Conservation (phyloP, 1,284 basidiomycete genomes). For the Coniferiporia weirii region DNA sequence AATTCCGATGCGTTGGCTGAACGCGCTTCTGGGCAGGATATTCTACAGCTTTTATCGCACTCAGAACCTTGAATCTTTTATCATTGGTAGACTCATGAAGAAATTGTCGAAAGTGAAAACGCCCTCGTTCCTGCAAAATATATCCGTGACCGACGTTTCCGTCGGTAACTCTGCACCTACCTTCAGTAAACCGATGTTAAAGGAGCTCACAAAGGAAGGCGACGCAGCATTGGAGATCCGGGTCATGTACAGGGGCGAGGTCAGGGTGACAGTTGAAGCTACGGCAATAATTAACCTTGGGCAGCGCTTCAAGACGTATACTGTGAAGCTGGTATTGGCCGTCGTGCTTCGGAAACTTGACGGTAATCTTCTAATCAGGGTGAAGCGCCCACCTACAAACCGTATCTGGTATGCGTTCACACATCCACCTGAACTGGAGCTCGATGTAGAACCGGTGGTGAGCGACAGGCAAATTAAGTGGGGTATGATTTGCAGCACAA, state of each 20-base stretch:
- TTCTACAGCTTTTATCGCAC: constrained; percentile 93
- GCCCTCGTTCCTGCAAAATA: constrained; percentile 80
- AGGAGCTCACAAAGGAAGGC: constrained; percentile 89
- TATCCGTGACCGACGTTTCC: constrained; percentile 85
- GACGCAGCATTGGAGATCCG: constrained; percentile 88
- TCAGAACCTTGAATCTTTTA: constrained; percentile 72
- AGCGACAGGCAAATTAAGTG: constrained; percentile 90
- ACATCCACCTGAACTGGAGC: constrained; percentile 82
- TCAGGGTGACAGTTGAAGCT: constrained; percentile 86
- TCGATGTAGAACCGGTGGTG: constrained; percentile 90
- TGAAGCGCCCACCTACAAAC: constrained; percentile 94
- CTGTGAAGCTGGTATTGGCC: constrained; percentile 84
- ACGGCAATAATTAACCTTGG: constrained; percentile 82
- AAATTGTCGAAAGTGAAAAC: constrained; percentile 89
- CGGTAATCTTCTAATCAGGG: constrained; percentile 84
- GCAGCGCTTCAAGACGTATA: constrained; percentile 82
- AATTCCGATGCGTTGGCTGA: constrained; percentile 95
- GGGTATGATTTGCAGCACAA: constrained; percentile 85
- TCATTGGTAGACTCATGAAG: constrained; percentile 87
- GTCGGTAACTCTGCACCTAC: constrained; percentile 81
- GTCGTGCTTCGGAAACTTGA: constrained; percentile 84
- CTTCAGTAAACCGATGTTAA: constrained; percentile 94
- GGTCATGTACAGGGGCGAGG: constrained; percentile 77
- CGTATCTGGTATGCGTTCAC: constrained; percentile 98
- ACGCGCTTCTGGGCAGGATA: constrained; percentile 86